Conservation (phyloP, 2,329 filamentous ascomycete species). For the Raffaelea albimanens region DNA sequence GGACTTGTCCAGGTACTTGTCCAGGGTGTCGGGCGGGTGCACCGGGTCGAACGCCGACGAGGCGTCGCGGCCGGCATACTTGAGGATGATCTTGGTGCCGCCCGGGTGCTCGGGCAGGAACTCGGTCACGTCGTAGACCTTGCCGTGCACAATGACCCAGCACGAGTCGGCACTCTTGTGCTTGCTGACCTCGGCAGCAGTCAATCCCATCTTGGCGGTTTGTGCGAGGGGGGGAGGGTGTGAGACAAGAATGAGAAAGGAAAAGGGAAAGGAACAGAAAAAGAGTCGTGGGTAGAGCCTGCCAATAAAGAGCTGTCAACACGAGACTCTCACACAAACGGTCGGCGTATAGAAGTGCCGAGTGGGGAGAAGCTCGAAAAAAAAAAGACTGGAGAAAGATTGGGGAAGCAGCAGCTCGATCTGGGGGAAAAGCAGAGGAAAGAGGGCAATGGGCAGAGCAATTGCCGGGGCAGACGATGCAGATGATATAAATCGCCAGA, state of each 20-base stretch:
- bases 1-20: slow-evolving; percentile 71
- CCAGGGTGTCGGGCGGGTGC: slow-evolving; percentile 75
- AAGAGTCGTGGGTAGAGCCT: no score
- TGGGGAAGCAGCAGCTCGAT: no score
- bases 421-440: background rate
- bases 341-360: no score
- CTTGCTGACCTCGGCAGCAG: slow-evolving; percentile 23
- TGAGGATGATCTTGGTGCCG: slow-evolving; percentile 86
- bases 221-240: background rate
- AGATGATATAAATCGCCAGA: no score
- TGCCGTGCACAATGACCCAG: slow-evolving; percentile 24
- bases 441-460: background rate
- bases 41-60: slow-evolving; percentile 89
- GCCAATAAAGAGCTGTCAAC: no score
- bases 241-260: background rate
- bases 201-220: slow-evolving; percentile 13
- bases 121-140: slow-evolving; percentile 24
- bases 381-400: no score
- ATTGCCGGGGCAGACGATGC: background rate
- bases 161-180: slow-evolving; percentile 25
- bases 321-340: no score
- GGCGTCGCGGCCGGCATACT: slow-evolving; percentile 92
- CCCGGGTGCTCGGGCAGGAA: slow-evolving; percentile 67
- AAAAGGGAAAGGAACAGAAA: background rate
- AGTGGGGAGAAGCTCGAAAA: background rate